Conservation (phyloP, 495 filamentous ascomycete genomes). For the Trichoderma asperelloides region DNA sequence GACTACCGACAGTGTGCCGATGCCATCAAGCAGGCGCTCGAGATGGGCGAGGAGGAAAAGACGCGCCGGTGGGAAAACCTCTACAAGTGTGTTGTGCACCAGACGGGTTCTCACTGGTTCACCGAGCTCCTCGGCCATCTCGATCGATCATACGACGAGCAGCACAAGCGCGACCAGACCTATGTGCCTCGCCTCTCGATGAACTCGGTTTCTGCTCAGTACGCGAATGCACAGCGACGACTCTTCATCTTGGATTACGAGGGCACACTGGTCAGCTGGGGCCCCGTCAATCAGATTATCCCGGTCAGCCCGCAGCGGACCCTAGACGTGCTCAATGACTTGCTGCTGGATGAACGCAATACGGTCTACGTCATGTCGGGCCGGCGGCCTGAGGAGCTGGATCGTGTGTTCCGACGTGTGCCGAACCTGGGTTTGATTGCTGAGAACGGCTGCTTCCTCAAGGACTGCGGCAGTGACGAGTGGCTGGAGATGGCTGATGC, state of each 20-base stretch:
- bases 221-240: constrained; percentile 52
- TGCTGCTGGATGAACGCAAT: constrained; percentile 68
- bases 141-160: constrained; percentile 66
- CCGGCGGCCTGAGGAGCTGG: constrained; percentile 76
- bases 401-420: constrained; percentile 69
- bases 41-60: constrained; percentile 65
- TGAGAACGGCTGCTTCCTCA: constrained; percentile 86
- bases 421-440: constrained; percentile 77
- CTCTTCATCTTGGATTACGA: constrained; percentile 89
- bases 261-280: constrained; percentile 80
- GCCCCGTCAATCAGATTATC: constrained; percentile 68
- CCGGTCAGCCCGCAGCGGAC: constrained; percentile 70
- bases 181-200: constrained; percentile 76
- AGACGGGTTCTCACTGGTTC: constrained; percentile 80
- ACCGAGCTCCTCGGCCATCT: constrained; percentile 59
- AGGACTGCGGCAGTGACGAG: constrained; percentile 50
- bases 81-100: constrained; percentile 63
- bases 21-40: constrained; percentile 71
- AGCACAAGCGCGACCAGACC: constrained; percentile 70
- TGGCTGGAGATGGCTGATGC: constrained; percentile 71
- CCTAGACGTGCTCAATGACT: constrained; percentile 66
- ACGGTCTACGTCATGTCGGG: constrained; percentile 91
- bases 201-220: constrained; percentile 50
- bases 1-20: constrained; percentile 77
- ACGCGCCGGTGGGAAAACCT: constrained; percentile 63